phyloP scores from a whole-genome alignment of 495 filamentous ascomycete genomes.

The Alectoria sarmentosa region DNA sequence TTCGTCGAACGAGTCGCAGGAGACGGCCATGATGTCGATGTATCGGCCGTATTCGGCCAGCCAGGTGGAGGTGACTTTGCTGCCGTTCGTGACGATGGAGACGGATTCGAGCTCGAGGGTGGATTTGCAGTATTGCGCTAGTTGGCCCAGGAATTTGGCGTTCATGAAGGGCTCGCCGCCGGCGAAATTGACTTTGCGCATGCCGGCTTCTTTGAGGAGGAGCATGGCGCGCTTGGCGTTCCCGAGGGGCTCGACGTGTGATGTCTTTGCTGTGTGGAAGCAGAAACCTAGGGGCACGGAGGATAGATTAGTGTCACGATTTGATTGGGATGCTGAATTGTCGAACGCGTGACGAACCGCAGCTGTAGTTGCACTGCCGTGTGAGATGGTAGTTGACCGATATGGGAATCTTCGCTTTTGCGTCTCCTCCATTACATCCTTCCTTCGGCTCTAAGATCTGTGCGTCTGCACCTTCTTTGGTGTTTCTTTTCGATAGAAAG shows the following conservation, averaged over 20 bases:
- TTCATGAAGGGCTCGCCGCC: slow-evolving; percentile 57
- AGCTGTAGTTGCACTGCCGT: slow-evolving; percentile 45
- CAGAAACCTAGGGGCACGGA: slow-evolving; percentile 36
- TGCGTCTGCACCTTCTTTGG: not conserved
- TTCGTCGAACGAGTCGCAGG: slow-evolving; percentile 52
- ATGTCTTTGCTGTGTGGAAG: slow-evolving; percentile 49
- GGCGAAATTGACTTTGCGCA: slow-evolving; percentile 54
- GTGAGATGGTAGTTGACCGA: slow-evolving; percentile 47
- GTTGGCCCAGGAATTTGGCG: slow-evolving; percentile 37
- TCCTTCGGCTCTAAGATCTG: not conserved
- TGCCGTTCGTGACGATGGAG: slow-evolving; percentile 50
- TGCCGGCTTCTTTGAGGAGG: slow-evolving; percentile 45
- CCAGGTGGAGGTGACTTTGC: slow-evolving; percentile 39
- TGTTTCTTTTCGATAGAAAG: not conserved
- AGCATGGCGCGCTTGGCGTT: slow-evolving; percentile 39
- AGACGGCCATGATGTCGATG: slow-evolving; percentile 49
- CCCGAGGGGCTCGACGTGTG: slow-evolving; percentile 34
- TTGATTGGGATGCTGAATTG: not conserved
- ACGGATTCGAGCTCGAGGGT: slow-evolving; percentile 44
- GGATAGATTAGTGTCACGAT: not conserved
- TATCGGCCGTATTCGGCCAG: slow-evolving; percentile 35
- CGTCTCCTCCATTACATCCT: not conserved
- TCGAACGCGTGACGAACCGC: slow-evolving; percentile 18
- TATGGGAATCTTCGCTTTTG: slow-evolving; percentile 26
- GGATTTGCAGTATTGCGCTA: slow-evolving; percentile 46